These are phyloP conservation scores for Fusarium neocosmosporiellum DNA, from an alignment of 2,329 filamentous ascomycete genomes.

Conservation along the genomic window DNA sequence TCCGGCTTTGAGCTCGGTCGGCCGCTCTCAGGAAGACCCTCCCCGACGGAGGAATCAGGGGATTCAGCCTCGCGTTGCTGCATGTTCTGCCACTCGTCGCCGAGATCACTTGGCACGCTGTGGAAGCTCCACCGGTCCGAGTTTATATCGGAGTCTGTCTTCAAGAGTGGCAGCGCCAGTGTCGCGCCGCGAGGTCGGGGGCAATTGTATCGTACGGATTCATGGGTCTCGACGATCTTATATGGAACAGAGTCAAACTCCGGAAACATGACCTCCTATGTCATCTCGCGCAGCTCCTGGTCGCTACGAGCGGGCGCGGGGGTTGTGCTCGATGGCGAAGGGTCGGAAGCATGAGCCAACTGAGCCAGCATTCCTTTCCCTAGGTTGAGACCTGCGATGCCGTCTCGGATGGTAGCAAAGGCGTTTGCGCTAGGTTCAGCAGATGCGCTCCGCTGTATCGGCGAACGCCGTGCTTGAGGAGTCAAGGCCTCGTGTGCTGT, in stretches of 20 bases:
- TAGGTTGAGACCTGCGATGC: conserved; percentile 60
- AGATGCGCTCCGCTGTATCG: conserved; percentile 58
- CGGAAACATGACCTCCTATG: conserved; percentile 56
- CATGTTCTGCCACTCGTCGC: conserved; percentile 35
- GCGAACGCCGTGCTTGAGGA: conserved; percentile 49
- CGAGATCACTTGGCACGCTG: conserved; percentile 23
- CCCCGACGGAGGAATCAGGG: neutral
- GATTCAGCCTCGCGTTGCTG: conserved; percentile 8
- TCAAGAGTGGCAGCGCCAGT: conserved; percentile 12
- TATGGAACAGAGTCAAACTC: conserved; percentile 47
- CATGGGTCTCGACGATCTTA: conserved; percentile 45
- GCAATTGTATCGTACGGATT: conserved; percentile 37
- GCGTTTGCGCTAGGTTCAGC: conserved; percentile 56
- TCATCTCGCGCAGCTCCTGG: conserved; percentile 59
- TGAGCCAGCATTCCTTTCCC: conserved; percentile 58
- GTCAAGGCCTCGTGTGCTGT: conserved; percentile 65
- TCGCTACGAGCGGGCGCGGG: conserved; percentile 46
- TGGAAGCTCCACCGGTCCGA: conserved; percentile 7
- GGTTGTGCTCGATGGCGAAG: conserved; percentile 31
- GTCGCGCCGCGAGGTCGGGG: conserved; percentile 3
- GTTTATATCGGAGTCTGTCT: neutral
- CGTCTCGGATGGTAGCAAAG: conserved; percentile 60
- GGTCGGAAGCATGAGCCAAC: conserved; percentile 42
- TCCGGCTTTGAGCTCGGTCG: neutral
- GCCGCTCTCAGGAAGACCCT: neutral